Evolutionary conservation across 768 basidiomycete species (phyloP), one percentile per base, ranked within the genome.

Genomic region (Suillus spraguei): DNA sequence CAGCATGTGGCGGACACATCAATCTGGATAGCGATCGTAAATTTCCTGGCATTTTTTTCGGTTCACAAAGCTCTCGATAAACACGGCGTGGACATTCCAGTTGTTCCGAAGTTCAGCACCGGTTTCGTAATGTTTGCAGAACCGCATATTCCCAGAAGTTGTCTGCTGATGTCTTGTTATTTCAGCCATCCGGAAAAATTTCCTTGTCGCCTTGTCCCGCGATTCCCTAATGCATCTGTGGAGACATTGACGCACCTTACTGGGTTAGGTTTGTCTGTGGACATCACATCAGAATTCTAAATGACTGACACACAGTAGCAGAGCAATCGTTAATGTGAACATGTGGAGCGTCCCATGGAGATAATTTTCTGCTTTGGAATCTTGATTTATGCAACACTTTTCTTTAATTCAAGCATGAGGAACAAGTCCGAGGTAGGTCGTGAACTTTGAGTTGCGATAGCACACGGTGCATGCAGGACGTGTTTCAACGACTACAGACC

Each of bases 401-500:
- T 13, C 5, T 47, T 47, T 14, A 47, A 47, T 24, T 47, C 7
- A 24, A 47, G 46, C 22, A 22, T 11, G 14, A 24, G 4, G 22
- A 24, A 24, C 46, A 14, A 24, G 28, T 28, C 5, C 28, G 28
- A 28, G 28, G 28, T 4, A 28, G 47, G 47, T 16, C 47, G 8
- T 49, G 47, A 46, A 46, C 44, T 46, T 42, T 46, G 44, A 46
- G 11, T 46, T 13, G 22, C 22, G 28, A 46, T 46, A 13, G 22
- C 11, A 46, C n/a, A 46, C 9, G 42, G 42, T 44, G 13, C n/a
- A n/a, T 46, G 10, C 44, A 22, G n/a, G 10, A 22, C 9, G 20
- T 95, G 91, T 75, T 97, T 95, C 3, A 52, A 44, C 42, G 20
- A 44, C 28, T 20, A 20, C 13, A 42, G 41, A 42, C 41, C 41